Evolutionary conservation across 2,329 filamentous ascomycete genomes (phyloP), one percentile per base, ranked within the genome.

Genomic region (Blastomyces percursus): DNA sequence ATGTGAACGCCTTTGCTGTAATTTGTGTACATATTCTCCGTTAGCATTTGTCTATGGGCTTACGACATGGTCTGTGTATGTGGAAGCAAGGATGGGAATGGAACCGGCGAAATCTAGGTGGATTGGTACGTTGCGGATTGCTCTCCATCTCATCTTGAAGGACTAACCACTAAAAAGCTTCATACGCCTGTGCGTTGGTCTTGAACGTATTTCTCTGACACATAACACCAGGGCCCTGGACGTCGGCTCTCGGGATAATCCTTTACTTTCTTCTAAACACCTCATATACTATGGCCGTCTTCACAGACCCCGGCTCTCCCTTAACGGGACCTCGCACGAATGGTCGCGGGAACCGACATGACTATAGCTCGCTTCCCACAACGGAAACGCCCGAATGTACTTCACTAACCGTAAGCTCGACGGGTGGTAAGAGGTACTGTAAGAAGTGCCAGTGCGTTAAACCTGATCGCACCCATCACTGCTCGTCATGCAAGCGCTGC

Each of bases 361-460:
- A 74, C 72, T 96, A 96, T 78, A 89, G 86, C 73, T 86, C 88
- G 56, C 81, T 96, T 54, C 91, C 92, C 1, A 90, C 88, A n/a
- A 81, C 85, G 64, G 85, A 87, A 66, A 76, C 83, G 7, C 73
- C 78, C n/a, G 74, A 79, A 59, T 82, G 86, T 62, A 88, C 89
- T 9, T 89, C 88, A 46, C 89, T 96, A 71, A 97, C 93, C 1
- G 94, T 96, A 71, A 99, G 94, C 77, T 88, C 90, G 63, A 91
- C 90, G 51, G 94, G 94, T 69, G 89, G 89, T 70, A 78, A 89
- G 60, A 85, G 94, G 62, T 97, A 88, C 79, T 99, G 94, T 82
- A 97, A 97, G 78, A 99, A 99, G 78, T 99, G 94, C 76, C 90
- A 95, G 78, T 87, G 87, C 60, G 85, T 89, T 66, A 99, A 99